Conservation (phyloP, 345 rosid species). For the Excoecaria agallocha region DNA sequence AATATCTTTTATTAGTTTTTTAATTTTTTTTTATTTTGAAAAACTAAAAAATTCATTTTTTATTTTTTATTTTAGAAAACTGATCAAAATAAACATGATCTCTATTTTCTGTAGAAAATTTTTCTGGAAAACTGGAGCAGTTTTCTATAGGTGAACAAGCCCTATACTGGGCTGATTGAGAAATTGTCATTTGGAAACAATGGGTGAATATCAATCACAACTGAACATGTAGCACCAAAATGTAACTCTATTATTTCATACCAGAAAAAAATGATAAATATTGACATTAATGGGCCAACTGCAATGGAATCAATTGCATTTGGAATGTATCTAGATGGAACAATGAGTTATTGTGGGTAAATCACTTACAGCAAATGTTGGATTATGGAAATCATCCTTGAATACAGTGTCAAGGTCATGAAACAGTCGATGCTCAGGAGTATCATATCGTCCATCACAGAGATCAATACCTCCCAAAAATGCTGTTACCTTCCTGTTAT, state of each 20-base stretch:
- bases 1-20: no score
- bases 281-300: not conserved
- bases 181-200: not conserved
- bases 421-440: conserved; percentile 82
- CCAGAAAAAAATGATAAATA: not conserved
- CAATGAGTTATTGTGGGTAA: not conserved
- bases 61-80: no score
- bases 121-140: no score
- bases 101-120: no score
- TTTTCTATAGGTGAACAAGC: no score
- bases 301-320: not conserved
- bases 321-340: not conserved
- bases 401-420: conserved; percentile 48
- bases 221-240: not conserved
- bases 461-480: conserved; percentile 93
- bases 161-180: not conserved
- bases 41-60: no score
- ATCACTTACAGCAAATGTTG: conserved; percentile 79
- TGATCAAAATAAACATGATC: no score
- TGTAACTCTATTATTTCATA: not conserved
- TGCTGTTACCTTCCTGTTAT: conserved; percentile 73
- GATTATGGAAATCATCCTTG: conserved; percentile 81
- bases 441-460: conserved; percentile 97
- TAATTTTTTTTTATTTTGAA: no score
- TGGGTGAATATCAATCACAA: not conserved